Percentiles rank a stretch among this genome's conserved stretches.
Conservation (phyloP, 2,329 filamentous ascomycete species). For the Sclerotinia borealis region DNA sequence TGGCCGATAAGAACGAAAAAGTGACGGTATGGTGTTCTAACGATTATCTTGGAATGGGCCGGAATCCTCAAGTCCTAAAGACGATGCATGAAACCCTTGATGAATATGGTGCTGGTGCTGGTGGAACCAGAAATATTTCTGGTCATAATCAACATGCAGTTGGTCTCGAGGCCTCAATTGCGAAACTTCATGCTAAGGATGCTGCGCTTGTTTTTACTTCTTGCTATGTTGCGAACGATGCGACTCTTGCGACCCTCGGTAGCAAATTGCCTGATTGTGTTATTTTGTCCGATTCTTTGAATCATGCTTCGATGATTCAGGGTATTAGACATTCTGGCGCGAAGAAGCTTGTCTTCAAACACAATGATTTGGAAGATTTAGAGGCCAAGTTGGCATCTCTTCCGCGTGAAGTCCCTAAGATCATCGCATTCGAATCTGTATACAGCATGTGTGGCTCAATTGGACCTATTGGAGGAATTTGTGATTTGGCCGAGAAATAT, state of each 20-base stretch:
- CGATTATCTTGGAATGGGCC: constrained; percentile 96
- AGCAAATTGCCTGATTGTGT: constrained; percentile 96
- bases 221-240: constrained; percentile 97
- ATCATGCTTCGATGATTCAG: constrained; percentile 99
- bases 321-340: constrained; percentile 96
- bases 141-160: constrained; percentile 96
- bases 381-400: constrained; percentile 88
- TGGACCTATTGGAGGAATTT: constrained; percentile 91
- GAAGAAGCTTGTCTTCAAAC: constrained; percentile 97
- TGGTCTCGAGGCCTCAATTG: constrained; percentile 71
- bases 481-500: constrained; percentile 94
- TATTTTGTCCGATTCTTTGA: constrained; percentile 93
- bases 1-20: constrained; percentile 71
- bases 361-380: constrained; percentile 91
- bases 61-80: constrained; percentile 78
- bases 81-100: constrained; percentile 94
- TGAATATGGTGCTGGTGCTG: constrained; percentile 89
- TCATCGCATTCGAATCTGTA: constrained; percentile 97
- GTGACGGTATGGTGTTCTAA: constrained; percentile 99
- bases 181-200: constrained; percentile 87
- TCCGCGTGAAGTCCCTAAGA: constrained; percentile 81
- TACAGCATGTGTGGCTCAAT: constrained; percentile 99
- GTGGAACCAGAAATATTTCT: constrained; percentile 95
- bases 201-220: constrained; percentile 91
- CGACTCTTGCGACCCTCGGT: constrained; percentile 90